Conservation (phyloP, 129 eudicot species). For the Rutidosis leptorrhynchoides region DNA sequence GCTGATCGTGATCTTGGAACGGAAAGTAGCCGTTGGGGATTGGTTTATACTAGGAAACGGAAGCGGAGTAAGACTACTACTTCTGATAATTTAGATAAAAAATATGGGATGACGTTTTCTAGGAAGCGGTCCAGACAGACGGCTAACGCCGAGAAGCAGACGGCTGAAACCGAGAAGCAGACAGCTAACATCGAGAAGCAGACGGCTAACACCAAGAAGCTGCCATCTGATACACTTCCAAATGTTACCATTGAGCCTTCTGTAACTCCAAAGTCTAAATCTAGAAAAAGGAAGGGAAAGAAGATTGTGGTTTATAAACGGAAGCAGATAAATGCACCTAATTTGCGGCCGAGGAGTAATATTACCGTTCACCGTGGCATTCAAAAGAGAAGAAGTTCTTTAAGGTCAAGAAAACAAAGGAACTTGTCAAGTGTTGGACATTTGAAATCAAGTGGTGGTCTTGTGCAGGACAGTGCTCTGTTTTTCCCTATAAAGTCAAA, state of each 20-base stretch:
- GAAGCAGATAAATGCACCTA: conserved; percentile 14
- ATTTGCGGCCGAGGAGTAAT: conserved; percentile 36
- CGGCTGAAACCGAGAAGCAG: too few relatives aligned
- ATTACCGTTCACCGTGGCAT: conserved; percentile 22
- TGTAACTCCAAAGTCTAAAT: conserved; percentile 22
- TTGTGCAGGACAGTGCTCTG: conserved; percentile 24
- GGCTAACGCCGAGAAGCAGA: not conserved
- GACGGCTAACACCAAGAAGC: too few relatives aligned
- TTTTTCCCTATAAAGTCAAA: conserved; percentile 32
- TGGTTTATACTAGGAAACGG: conserved; percentile 59
- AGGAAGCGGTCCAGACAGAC: conserved; percentile 32
- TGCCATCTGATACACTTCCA: conserved; percentile 1
- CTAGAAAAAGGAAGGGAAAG: conserved; percentile 26
- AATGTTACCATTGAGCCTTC: not conserved
- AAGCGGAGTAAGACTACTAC: conserved; percentile 22
- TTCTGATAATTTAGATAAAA: conserved; percentile 23
- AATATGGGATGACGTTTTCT: conserved; percentile 44
- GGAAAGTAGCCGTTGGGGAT: conserved; percentile 39
- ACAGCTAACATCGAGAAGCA: too few relatives aligned
- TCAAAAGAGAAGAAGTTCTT: conserved; percentile 58
- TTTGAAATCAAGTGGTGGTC: conserved; percentile 30
- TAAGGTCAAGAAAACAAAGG: conserved; percentile 46
- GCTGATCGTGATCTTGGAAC: not conserved
- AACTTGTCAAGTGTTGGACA: conserved; percentile 20
- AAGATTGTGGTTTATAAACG: conserved; percentile 19